Base-by-base conservation (phyloP, 345 rosid genomes). In the Diplotaxis tenuifolia region DNA sequence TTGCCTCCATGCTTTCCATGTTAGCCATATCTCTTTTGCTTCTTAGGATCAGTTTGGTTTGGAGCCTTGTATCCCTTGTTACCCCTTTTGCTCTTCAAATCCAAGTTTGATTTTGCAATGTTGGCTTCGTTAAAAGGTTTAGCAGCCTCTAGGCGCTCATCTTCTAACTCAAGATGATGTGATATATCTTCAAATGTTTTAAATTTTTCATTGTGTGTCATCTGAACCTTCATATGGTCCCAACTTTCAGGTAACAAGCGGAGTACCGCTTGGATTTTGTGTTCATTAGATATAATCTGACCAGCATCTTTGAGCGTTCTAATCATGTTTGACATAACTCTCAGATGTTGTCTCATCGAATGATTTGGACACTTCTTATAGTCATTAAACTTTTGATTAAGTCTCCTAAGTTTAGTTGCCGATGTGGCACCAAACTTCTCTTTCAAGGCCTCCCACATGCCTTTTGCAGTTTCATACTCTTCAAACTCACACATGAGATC, bases 141-240 rank as follows among this genome's bases (percentile, higher is more conserved):
- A 5, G 64, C 32, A 5, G 64, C 52, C 0, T 23, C 38, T 14
- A 56, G 7, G 25, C 64, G 15, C 22, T 56, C 54, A 68, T 68
- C 73, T 36, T 56, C 64, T 68, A 55, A 68, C 6, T 68, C 23
- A 15, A 65, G 34, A 65, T 65, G 68, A 65, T 20, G 69, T 65
- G 68, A 25, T 1, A 45, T 65, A 40, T n/a, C 65, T 0, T 57
- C 66, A 42, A 70, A 70, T 0, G 9, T 42, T 18, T 70, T 70
- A 1, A 70, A 28, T 27, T 70, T 58, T 0, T 2, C 47, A 42
- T 59, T 42, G 6, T 70, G 60, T 0, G 18, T 59, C 66, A 70
- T 59, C 8, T 58, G 40, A 19, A 70, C 8, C 14, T 27, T 42
- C 58, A 58, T 70, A 7, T 56, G 36, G 1, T 38, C 63, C 22